Conservation (phyloP, 2,329 filamentous ascomycete species). For the Trichoderma arundinaceum region DNA sequence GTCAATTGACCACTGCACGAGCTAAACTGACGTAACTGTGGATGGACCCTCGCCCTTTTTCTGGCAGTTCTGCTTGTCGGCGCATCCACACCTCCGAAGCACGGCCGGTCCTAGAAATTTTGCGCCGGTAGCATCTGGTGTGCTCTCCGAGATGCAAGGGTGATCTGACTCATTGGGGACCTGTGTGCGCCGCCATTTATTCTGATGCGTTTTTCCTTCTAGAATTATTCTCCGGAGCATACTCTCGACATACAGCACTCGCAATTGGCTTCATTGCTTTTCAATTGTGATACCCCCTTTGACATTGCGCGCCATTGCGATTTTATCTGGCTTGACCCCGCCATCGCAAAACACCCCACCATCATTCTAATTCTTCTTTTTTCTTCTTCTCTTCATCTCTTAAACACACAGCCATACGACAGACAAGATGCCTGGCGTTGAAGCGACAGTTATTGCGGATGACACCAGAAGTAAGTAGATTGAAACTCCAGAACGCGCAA, state of each 20-base stretch:
- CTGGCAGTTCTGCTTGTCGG: constrained; percentile 1
- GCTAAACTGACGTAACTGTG: constrained; percentile 24
- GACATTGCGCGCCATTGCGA: constrained; percentile 4
- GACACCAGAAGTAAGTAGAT: constrained; percentile 50
- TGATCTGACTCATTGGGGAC: constrained; percentile 29
- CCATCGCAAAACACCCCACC: constrained; percentile 22
- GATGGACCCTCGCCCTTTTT: background rate
- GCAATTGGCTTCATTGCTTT: background rate
- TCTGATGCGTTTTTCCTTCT: background rate
- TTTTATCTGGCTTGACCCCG: constrained; percentile 20
- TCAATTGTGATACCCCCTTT: constrained; percentile 11
- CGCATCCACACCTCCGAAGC: constrained; percentile 30
- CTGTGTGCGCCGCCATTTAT: background rate
- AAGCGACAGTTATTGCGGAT: constrained; percentile 52
- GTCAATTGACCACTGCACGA: constrained; percentile 16
- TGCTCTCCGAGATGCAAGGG: constrained; percentile 20
- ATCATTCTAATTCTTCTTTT: constrained; percentile 6
- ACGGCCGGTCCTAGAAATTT: constrained; percentile 26
- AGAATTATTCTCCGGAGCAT: background rate
- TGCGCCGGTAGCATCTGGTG: constrained; percentile 3
- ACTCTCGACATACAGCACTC: background rate
- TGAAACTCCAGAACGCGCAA: background rate
- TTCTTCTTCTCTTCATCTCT: background rate
- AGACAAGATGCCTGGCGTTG: constrained; percentile 49
- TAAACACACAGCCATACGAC: constrained; percentile 8